A percentile compares a stretch with the other conserved stretches of the same genome.
Conservation (phyloP, 2,329 filamentous ascomycete species). For the Fusarium sp. region DNA sequence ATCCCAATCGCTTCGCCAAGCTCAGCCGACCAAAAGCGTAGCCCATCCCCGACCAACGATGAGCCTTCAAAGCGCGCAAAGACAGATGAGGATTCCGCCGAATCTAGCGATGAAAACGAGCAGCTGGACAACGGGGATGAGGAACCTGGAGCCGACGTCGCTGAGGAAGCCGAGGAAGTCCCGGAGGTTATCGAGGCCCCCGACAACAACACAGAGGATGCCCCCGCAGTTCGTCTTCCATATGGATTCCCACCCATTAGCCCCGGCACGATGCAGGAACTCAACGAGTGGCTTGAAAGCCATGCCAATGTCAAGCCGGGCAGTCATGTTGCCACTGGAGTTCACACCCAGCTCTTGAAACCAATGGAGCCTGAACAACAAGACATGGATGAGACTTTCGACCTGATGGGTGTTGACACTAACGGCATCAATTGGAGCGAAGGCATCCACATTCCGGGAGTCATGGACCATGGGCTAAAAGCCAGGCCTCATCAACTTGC, state of each 20-base stretch:
- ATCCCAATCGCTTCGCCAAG: not conserved
- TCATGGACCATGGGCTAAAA: not conserved
- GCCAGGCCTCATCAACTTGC: not conserved
- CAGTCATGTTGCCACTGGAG: accelerated
- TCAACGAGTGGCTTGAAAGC: accelerated
- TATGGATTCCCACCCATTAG: not conserved
- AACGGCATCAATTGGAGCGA: not conserved
- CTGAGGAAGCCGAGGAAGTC: accelerated
- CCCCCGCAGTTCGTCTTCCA: accelerated
- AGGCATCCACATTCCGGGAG: accelerated
- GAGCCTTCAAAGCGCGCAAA: not conserved
- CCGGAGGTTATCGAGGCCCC: accelerated
- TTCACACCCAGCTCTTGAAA: not conserved
- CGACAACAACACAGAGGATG: accelerated
- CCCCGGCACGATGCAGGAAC: accelerated
- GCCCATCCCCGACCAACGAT: not conserved
- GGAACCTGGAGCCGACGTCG: accelerated
- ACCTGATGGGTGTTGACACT: accelerated
- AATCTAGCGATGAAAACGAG: accelerated
- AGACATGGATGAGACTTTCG: not conserved
- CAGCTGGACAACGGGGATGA: not conserved
- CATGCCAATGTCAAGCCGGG: not conserved
- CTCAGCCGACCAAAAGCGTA: not conserved
- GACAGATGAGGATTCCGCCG: accelerated
- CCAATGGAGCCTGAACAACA: not conserved